phyloP scores from a whole-genome alignment of 805 yeast species.

The Kodamaea kaohsiungensis region DNA sequence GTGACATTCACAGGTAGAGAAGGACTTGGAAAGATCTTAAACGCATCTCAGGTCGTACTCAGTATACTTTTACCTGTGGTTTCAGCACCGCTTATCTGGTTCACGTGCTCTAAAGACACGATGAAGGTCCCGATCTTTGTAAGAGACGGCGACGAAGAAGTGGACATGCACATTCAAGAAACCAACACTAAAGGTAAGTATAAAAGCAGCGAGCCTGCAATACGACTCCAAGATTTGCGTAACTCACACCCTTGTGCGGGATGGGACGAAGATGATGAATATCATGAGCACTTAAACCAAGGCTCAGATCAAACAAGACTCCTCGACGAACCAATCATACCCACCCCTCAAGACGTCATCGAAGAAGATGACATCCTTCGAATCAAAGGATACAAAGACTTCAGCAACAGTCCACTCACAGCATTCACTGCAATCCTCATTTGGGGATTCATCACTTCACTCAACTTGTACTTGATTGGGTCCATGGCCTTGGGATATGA shows the following conservation, averaged over 20 bases:
- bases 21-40: constrained; percentile 74
- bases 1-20: constrained; percentile 74
- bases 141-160: constrained; percentile 30
- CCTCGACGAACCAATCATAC: not conserved
- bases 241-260: constrained; percentile 44
- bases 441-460: constrained; percentile 70
- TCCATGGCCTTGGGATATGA: constrained; percentile 52
- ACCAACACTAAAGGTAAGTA: constrained; percentile 19
- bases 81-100: constrained; percentile 82
- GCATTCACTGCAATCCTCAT: constrained; percentile 55
- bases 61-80: constrained; percentile 82
- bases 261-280: constrained; percentile 39
- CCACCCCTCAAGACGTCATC: not conserved
- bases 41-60: constrained; percentile 80
- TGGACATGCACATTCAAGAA: constrained; percentile 20
- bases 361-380: constrained; percentile 10
- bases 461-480: constrained; percentile 69
- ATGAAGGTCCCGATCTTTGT: constrained; percentile 56
- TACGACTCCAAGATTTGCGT: constrained; percentile 40
- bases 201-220: constrained; percentile 40
- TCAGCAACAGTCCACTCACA: constrained; percentile 65
- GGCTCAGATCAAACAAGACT: not conserved
- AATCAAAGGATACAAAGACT: constrained; percentile 51
- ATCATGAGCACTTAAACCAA: constrained; percentile 4
- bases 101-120: constrained; percentile 67